Base-by-base conservation (phyloP, 2,329 filamentous ascomycete genomes). In the Botrytis squamosa region DNA sequence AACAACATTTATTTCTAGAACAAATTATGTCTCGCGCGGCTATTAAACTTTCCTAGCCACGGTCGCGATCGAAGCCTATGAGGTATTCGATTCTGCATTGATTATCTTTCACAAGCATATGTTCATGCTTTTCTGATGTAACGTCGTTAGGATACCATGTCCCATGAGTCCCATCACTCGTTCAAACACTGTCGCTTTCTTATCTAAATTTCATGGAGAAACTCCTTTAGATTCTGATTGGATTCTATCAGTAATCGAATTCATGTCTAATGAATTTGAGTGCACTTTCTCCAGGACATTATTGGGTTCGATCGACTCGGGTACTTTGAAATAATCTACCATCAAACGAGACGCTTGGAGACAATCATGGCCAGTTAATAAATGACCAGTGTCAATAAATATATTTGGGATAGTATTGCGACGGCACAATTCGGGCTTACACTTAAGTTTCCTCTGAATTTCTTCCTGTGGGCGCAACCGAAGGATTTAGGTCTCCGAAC, bases 191-290 rank as follows among this genome's bases (percentile, higher is more conserved):
- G 33, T 14, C 29, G 9, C 5, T 8, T 38, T 38, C 16, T 40
- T 25, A 20, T 38, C 14, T 29, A 1, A 38, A 52, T 9, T 40
- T 33, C 36, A 33, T n/a, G 4, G 33, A 22, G 22, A 52, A n/a
- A 20, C 7, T 9, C 1, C 0, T 40, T 40, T 16, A 9, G 10
- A 20, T 22, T 12, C 16, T 25, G 4, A 29, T 0, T 20, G 0
- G 1, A 1, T 36, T 8, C 18, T 52, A 16, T n/a, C 10, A 25
- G 36, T 52, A 16, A 8, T 36, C 9, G 7, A 38, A 25, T 20
- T n/a, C 12, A 36, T 14, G 25, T 52, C 20, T 49, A 12, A 49
- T 18, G 49, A 1, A 10, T 18, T 10, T n/a, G 44, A 9, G 38
- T 14, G 7, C 4, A 18, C 3, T n/a, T 10, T 18, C 25, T 38